Base-by-base conservation (phyloP, 192 early-diverging fungal genomes). In the Spizellomyces sp. region DNA sequence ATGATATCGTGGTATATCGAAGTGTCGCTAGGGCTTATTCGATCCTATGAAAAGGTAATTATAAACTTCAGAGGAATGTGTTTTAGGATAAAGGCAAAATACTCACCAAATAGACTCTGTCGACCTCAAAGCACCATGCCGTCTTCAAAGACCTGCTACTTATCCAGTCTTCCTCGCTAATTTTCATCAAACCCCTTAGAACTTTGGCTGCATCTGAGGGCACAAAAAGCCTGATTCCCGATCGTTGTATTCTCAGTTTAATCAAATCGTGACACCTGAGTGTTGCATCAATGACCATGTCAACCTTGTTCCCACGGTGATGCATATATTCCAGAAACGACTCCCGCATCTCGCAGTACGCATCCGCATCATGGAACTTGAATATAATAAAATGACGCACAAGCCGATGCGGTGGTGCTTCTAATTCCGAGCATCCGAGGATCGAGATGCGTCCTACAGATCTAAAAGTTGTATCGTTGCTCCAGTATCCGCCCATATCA, bases 401-500 rank as follows among this genome's bases (percentile, higher is more conserved):
- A 17, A 67, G 66, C 1, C 63, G 21, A 9, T 21, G 21, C 44
- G 8, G 0, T 12, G 15, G 12, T 2, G 50, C 14, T 14, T 15
- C 8, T 4, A 54, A 9, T 4, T 67, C 66, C 1, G 44, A 27
- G 48, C n/a, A 17, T 17, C 10, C 50, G 8, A 67, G 21, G 27
- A 55, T 27, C 8, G 66, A 9, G n/a, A 67, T 41, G 9, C 36
- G 8, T 9, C 50, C 2, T 9, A 55, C 50, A 21, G 9, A 0
- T 17, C 66, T 42, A 17, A 70, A 64, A 15, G 9, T 64, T 9
- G 21, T 21, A 15, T 1, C n/a, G 19, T 58, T 42, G 54, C 62
- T 22, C 58, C 62, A 70, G 45, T 65, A 70, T 14, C 62, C 60
- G 1, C 48, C 19, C 12, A 14, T n/a, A 47, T 66, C 67, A 1